Evolutionary conservation across 768 basidiomycete species (phyloP), one percentile per base, ranked within the genome.

Genomic region (Kwoniella bestiolae): DNA sequence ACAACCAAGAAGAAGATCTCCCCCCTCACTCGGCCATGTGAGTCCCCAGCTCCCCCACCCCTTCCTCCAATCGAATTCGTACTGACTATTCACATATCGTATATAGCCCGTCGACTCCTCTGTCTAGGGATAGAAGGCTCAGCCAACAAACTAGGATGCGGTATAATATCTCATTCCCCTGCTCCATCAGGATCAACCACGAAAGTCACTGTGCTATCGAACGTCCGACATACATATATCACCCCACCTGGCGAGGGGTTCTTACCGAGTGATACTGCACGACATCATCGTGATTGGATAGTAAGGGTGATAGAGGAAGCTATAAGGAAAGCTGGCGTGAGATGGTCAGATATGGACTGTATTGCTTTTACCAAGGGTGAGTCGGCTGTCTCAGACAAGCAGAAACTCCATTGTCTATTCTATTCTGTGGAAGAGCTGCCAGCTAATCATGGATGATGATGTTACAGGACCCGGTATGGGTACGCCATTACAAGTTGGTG

Each of bases 181-280:
- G 21, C 67, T 4, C 31, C 58, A 16, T 7, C 45, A 29, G 31
- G 16, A 4, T 3, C 38, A 18, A 68, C 72, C 9, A 79, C 78
- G 7, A 86, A 87, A 32, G 86, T 89, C 1, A 83, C 84, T 25
- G 91, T 97, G 14, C 85, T 97, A 5, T 91, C 93, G 25, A 99
- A 99, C 74, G 85, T 97, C 68, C 87, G 96, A 69, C 96, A 97
- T 75, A 99, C 96, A n/a, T 97, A 98, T 80, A 91, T 98, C 71
- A 98, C 96, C 2, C 96, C 96, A 5, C 92, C 95, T 3, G 96
- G 96, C 2, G 93, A 98, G 83, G 96, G 96, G 0, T 99, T 99
- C 78, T 87, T 95, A 56, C 96, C 96, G 11, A 85, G 91, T 58
- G 94, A 98, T 77, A 99, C 96, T 14, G 96, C 96, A 2, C 84